These are phyloP conservation scores for Euptelea pleiosperma DNA, from an alignment of 164 flowering plant genomes.

Conservation along the genomic window DNA sequence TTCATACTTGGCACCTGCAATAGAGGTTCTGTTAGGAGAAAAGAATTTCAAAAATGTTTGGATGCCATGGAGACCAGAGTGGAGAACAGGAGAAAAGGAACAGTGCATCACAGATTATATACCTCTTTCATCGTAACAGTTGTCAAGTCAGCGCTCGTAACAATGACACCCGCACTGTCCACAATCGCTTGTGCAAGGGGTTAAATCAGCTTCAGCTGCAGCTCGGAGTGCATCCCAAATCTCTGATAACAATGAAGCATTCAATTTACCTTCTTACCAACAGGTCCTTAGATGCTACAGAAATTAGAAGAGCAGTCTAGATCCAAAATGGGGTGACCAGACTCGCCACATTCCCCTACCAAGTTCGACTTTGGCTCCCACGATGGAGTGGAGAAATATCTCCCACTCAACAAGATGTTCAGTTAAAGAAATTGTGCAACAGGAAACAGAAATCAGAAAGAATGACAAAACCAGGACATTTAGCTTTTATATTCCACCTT, in stretches of 20 bases:
- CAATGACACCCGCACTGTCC: constrained; percentile 86
- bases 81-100: neutral
- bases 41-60: neutral
- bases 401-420: too few species aligned
- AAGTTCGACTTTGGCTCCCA: too few species aligned
- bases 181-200: constrained; percentile 76
- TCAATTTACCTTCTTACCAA: neutral
- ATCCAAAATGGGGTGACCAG: too few species aligned
- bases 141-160: constrained; percentile 72
- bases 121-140: constrained; percentile 96
- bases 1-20: constrained; percentile 91
- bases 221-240: constrained; percentile 98
- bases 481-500: too few species aligned
- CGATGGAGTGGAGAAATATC: neutral
- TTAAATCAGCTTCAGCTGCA: constrained; percentile 81
- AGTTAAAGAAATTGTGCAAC: too few species aligned
- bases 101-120: constrained; percentile 1
- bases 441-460: too few species aligned
- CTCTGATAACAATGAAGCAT: constrained; percentile 46
- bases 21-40: neutral
- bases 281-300: neutral
- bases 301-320: too few species aligned
- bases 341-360: too few species aligned
- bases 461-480: too few species aligned
- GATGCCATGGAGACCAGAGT: neutral